phyloP scores from a whole-genome alignment of 140 eudicot species.

The Oenanthe javanica region DNA sequence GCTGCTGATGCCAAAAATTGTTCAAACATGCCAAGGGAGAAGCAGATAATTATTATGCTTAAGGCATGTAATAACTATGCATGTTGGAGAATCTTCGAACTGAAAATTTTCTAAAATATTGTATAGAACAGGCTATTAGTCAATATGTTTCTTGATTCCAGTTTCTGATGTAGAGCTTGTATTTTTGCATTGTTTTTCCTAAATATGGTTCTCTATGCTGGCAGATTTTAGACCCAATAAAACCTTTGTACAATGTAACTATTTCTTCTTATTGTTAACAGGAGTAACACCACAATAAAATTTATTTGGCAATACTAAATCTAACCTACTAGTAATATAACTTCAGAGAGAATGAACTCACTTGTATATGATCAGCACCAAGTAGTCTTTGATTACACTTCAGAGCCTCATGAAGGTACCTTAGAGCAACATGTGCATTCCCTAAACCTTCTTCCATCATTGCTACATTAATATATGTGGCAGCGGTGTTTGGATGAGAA shows the following conservation, averaged over 20 bases:
- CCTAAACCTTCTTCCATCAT: conserved; percentile 99
- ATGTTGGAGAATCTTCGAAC: neutral
- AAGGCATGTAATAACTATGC: neutral
- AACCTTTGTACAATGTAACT: neutral
- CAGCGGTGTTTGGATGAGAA: conserved; percentile 98
- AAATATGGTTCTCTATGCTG: neutral
- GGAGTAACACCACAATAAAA: neutral
- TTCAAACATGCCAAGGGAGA: neutral
- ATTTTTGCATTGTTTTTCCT: neutral
- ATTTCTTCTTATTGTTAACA: neutral
- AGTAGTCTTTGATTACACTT: conserved; percentile 83
- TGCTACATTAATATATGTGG: conserved; percentile 92
- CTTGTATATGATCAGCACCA: conserved; percentile 97
- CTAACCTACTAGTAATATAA: neutral
- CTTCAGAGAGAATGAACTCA: conserved; percentile 23
- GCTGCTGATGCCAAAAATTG: neutral
- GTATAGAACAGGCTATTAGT: too few relatives aligned
- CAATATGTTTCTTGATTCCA: too few relatives aligned
- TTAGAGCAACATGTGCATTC: conserved; percentile 88
- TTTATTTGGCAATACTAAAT: neutral
- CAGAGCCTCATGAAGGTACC: conserved; percentile 97
- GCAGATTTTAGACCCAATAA: neutral
- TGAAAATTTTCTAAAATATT: neutral
- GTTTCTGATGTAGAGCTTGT: neutral
- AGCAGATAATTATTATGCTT: neutral